phyloP scores from a whole-genome alignment of 441 rosid species.

The Isatis lusitanica region DNA sequence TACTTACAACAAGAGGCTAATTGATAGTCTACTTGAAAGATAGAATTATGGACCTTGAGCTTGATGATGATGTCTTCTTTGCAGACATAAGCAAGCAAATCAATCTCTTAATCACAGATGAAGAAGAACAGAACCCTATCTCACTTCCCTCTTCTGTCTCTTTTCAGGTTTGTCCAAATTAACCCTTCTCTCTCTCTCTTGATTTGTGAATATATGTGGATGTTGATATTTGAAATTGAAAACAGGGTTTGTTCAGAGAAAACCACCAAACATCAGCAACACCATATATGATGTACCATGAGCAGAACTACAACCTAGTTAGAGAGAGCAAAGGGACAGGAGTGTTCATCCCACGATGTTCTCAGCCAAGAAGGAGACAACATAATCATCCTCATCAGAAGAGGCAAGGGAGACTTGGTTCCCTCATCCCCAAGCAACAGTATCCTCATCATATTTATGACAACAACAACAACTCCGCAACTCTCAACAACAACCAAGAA shows the following conservation, averaged over 20 bases:
- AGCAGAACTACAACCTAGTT: slow-evolving; percentile 46
- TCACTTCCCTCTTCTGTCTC: slow-evolving; percentile 56
- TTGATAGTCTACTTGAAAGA: background rate
- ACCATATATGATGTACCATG: slow-evolving; percentile 42
- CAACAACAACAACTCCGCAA: slow-evolving; percentile 12
- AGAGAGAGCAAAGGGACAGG: slow-evolving; percentile 95
- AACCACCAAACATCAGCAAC: slow-evolving; percentile 42
- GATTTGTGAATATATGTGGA: background rate
- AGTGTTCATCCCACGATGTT: slow-evolving; percentile 78
- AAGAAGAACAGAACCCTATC: slow-evolving; percentile 56
- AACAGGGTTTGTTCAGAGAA: slow-evolving; percentile 55
- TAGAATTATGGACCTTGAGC: slow-evolving; percentile 48
- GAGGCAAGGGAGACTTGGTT: slow-evolving; percentile 57
- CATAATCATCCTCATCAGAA: slow-evolving; percentile 36
- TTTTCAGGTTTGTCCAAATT: slow-evolving; percentile 55
- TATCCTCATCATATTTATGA: slow-evolving; percentile 26
- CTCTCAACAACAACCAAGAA: slow-evolving; percentile 29
- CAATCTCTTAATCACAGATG: slow-evolving; percentile 91
- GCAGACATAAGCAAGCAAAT: slow-evolving; percentile 89
- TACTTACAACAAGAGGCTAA: slow-evolving; percentile 12
- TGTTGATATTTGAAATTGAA: slow-evolving; percentile 9
- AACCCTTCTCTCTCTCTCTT: background rate
- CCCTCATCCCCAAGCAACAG: slow-evolving; percentile 50
- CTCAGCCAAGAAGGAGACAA: slow-evolving; percentile 63
- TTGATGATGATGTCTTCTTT: slow-evolving; percentile 86